phyloP scores from a whole-genome alignment of 2,329 filamentous ascomycete genomes.

The Venturia oleaginea region DNA sequence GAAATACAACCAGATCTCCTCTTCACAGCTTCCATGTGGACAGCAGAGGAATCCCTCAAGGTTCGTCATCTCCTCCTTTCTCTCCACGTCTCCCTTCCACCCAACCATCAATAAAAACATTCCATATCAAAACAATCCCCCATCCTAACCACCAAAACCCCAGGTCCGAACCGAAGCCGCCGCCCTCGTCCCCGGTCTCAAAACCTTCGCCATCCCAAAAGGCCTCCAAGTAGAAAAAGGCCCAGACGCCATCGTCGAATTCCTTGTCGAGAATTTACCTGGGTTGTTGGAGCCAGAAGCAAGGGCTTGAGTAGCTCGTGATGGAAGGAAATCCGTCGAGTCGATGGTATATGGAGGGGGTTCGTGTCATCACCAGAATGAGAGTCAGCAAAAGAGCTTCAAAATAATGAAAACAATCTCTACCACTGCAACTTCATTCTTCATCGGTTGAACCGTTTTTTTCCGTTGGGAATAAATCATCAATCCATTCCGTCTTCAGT shows the following conservation, averaged over 20 bases:
- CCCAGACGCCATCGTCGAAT: conserved; percentile 47
- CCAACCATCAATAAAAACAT: neutral
- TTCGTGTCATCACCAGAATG: too few species aligned
- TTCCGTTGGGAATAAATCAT: too few species aligned
- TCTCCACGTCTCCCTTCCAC: neutral
- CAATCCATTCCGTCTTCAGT: too few species aligned
- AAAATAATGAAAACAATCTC: too few species aligned
- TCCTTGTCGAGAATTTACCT: conserved; percentile 30
- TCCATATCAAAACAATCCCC: neutral
- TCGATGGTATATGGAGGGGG: too few species aligned
- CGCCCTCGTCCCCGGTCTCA: conserved; percentile 38
- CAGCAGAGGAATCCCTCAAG: conserved; percentile 37
- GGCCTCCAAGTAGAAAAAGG: conserved; percentile 46
- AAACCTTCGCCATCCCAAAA: conserved; percentile 44
- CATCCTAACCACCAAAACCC: too few species aligned
- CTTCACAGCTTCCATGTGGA: conserved; percentile 49
- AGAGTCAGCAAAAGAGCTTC: too few species aligned
- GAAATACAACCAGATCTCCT: conserved; percentile 14
- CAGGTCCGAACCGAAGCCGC: conserved; percentile 37
- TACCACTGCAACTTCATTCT: too few species aligned
- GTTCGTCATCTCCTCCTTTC: neutral
- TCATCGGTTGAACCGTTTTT: too few species aligned
- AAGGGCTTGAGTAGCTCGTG: neutral
- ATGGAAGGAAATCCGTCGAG: too few species aligned
- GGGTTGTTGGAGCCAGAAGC: conserved; percentile 6